These are phyloP conservation scores for Ceratopteris richardii DNA, from an alignment of 75 land plant species.

Conservation along the genomic window DNA sequence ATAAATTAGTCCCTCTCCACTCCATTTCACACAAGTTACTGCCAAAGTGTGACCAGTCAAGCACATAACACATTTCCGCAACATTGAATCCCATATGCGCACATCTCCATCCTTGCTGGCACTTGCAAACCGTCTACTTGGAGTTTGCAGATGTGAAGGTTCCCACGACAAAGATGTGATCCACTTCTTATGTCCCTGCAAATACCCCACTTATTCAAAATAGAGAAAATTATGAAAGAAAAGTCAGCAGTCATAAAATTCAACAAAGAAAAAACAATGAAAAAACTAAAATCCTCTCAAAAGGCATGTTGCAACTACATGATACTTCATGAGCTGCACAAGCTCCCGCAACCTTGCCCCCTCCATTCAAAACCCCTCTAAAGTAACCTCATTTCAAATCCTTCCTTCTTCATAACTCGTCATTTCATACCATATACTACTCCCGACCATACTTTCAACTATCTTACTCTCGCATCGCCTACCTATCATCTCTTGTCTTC, in stretches of 20 bases:
- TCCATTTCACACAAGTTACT: constrained; percentile 97
- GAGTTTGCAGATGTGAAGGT: constrained; percentile 78
- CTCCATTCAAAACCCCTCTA: too few species aligned
- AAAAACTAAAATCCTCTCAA: neutral
- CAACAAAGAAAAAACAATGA: neutral
- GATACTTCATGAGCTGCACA: too few species aligned
- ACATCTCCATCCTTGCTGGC: constrained; percentile 99
- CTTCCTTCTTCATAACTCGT: too few species aligned
- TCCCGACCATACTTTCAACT: too few species aligned
- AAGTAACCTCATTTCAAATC: too few species aligned
- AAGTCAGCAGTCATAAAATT: too few species aligned
- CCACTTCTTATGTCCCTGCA: constrained; percentile 94
- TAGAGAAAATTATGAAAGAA: neutral
- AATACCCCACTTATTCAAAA: neutral
- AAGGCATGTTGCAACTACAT: too few species aligned
- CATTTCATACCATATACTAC: too few species aligned
- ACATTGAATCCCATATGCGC: constrained; percentile 77
- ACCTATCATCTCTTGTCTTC: too few species aligned
- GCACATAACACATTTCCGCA: constrained; percentile 55
- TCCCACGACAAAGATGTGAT: constrained; percentile 98
- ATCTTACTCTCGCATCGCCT: too few species aligned
- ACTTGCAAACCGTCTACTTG: constrained; percentile 95
- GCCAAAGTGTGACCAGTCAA: constrained; percentile 93
- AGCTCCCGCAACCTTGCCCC: too few species aligned
- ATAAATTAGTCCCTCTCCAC: constrained; percentile 91